Conservation (phyloP, 2,329 filamentous ascomycete species). For the Hypoxylon sp. region DNA sequence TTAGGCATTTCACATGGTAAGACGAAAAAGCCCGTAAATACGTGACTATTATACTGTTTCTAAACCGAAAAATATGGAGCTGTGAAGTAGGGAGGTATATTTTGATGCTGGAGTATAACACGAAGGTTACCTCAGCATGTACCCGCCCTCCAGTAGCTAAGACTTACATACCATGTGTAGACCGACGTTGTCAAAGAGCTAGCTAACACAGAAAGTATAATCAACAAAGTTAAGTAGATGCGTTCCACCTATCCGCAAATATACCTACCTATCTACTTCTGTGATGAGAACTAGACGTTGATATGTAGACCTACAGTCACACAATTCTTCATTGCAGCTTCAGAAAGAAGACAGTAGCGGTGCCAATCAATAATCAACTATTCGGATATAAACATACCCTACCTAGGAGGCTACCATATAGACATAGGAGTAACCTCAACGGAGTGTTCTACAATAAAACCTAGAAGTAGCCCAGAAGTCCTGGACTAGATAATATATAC, state of each 20-base stretch:
- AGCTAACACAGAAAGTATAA: neutral
- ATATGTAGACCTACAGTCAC: neutral
- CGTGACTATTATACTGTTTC: neutral
- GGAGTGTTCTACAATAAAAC: neutral
- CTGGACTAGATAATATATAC: neutral
- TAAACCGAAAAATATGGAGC: neutral
- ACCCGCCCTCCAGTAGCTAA: no score
- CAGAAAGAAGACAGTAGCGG: neutral
- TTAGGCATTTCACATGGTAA: neutral
- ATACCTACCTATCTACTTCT: neutral
- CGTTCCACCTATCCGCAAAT: neutral
- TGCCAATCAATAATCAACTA: neutral
- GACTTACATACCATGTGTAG: neutral
- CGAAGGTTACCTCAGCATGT: neutral
- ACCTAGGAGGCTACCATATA: neutral
- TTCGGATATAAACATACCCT: neutral
- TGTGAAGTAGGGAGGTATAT: no score
- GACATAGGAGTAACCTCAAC: neutral
- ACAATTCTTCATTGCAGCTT: neutral
- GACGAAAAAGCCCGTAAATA: neutral
- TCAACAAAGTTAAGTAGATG: neutral
- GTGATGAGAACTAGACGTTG: neutral
- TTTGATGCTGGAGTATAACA: neutral
- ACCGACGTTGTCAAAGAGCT: neutral
- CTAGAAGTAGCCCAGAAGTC: neutral